A percentile compares a stretch with the other conserved stretches of the same genome.
Conservation (phyloP, 495 filamentous ascomycete species). For the Oleoguttula mirabilis region DNA sequence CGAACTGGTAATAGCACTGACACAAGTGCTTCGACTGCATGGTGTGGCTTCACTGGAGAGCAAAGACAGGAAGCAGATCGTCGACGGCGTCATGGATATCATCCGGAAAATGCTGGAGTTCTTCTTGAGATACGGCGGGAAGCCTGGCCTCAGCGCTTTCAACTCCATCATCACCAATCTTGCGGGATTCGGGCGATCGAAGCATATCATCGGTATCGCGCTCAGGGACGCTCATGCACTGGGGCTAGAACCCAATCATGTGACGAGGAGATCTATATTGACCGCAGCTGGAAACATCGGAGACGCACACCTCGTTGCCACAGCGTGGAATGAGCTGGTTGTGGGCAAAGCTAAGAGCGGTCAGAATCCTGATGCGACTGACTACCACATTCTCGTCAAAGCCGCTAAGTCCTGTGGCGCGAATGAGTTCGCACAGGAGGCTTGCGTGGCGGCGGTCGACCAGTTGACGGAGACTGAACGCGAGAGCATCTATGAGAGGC, state of each 20-base stretch:
- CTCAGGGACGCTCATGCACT: conserved; percentile 23
- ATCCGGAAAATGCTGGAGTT: conserved; percentile 17
- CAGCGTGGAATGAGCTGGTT: conserved; percentile 16
- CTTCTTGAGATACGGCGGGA: conserved; percentile 20
- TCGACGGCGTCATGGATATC: conserved; percentile 16
- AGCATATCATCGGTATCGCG: conserved; percentile 24
- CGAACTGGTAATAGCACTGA: conserved; percentile 11
- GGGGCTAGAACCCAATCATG: conserved; percentile 20
- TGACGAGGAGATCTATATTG: conserved; percentile 29
- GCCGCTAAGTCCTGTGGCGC: neutral
- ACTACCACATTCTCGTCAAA: conserved; percentile 16
- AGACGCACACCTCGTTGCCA: conserved; percentile 22
- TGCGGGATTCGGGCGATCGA: conserved; percentile 25
- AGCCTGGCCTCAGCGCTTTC: conserved; percentile 23
- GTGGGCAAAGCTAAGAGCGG: neutral
- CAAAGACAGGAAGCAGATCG: conserved; percentile 3
- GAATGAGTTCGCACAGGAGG: conserved; percentile 2
- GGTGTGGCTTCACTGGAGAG: neutral
- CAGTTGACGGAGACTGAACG: neutral
- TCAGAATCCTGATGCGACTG: conserved; percentile 4
- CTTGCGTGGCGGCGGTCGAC: neutral
- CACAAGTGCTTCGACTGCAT: conserved; percentile 1
- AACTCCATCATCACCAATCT: conserved; percentile 31
- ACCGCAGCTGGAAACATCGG: conserved; percentile 26
- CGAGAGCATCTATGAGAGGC: neutral